Conservation (phyloP, 352 stramenopile species). For the Thraustotheca clavata region DNA sequence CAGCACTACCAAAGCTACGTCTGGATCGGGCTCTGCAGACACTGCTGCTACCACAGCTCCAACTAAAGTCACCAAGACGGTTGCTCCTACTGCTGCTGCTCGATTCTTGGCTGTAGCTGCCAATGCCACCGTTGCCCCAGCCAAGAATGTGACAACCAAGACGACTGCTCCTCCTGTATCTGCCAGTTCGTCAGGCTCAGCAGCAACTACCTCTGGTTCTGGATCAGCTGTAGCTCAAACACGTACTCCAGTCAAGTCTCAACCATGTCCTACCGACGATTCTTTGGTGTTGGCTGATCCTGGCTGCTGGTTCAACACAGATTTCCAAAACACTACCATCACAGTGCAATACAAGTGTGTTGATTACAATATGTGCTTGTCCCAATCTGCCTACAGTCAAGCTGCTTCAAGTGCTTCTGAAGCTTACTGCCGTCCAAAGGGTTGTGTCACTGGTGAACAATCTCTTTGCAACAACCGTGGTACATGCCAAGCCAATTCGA, state of each 20-base stretch:
- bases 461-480: slow-evolving; percentile 42
- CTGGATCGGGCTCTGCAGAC: background rate
- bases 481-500: slow-evolving; percentile 36
- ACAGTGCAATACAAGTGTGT: slow-evolving; percentile 12
- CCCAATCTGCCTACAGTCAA: slow-evolving; percentile 1
- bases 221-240: background rate
- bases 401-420: background rate
- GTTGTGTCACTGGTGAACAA: slow-evolving; percentile 12
- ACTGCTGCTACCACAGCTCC: background rate
- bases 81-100: background rate
- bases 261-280: background rate
- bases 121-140: background rate
- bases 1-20: background rate
- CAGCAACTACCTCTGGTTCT: background rate
- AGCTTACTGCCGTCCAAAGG: slow-evolving; percentile 9
- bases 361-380: slow-evolving; percentile 18
- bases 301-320: slow-evolving; percentile 17
- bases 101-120: background rate
- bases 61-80: background rate
- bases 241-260: slow-evolving; percentile 8
- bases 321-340: slow-evolving; percentile 7
- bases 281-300: background rate
- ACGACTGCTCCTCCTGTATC: background rate
- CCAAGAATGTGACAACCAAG: background rate
- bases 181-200: background rate